Evolutionary conservation across 768 basidiomycete genomes (phyloP).

Genomic region (Leccinum uliginosum): DNA sequence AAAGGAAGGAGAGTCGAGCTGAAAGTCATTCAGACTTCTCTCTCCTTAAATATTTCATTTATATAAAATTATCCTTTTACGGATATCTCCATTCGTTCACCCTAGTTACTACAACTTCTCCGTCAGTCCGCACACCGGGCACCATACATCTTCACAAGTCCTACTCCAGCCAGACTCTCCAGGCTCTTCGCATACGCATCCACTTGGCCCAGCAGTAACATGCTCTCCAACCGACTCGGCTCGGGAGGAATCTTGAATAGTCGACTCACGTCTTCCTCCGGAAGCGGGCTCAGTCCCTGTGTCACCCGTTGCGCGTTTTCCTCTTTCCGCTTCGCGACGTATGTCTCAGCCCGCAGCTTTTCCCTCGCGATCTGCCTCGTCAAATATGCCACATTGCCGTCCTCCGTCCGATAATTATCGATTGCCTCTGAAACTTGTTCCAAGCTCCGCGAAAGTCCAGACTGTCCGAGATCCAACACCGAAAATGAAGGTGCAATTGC

Average conservation of each 20-base stretch:
- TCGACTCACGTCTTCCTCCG: slow-evolving; percentile 80
- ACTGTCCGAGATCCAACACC: slow-evolving; percentile 64
- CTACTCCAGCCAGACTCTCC: slow-evolving; percentile 54
- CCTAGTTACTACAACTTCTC: not conserved
- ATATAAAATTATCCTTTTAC: not conserved
- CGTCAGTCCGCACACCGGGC: slow-evolving; percentile 37
- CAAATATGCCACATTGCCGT: slow-evolving; percentile 88
- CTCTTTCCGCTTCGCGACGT: slow-evolving; percentile 81
- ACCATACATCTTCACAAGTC: slow-evolving; percentile 83
- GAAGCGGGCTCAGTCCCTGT: slow-evolving; percentile 81
- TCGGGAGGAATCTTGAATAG: slow-evolving; percentile 87
- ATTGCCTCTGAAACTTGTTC: slow-evolving; percentile 83
- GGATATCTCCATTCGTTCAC: not conserved
- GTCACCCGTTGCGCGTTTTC: slow-evolving; percentile 76
- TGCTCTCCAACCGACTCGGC: slow-evolving; percentile 82
- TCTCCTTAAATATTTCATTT: not conserved
- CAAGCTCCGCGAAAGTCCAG: slow-evolving; percentile 68
- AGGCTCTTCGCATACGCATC: slow-evolving; percentile 81
- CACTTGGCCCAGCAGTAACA: slow-evolving; percentile 82
- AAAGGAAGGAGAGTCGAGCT: not conserved
- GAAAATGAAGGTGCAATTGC: slow-evolving; percentile 60
- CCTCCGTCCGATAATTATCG: slow-evolving; percentile 84
- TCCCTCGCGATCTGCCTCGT: slow-evolving; percentile 86
- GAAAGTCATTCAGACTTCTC: not conserved
- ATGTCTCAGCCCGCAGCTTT: slow-evolving; percentile 70